Evolutionary conservation across 176 grass and related monocot genomes (phyloP).

Genomic region (Otatea glauca): DNA sequence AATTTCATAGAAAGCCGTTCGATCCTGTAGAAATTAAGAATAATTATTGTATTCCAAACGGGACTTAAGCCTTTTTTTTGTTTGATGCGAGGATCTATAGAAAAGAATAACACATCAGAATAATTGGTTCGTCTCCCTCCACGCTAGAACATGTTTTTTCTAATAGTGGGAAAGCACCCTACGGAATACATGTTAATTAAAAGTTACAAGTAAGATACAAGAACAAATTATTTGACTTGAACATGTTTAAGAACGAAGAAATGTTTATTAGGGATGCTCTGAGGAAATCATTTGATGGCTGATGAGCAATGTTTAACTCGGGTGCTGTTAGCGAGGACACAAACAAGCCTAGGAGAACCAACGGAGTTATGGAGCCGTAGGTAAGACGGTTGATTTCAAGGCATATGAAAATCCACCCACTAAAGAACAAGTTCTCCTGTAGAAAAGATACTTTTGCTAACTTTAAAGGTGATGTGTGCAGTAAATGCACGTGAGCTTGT

Average conservation of each 20-base stretch:
- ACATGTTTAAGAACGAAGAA: neutral
- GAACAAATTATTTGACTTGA: neutral
- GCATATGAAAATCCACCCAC: neutral
- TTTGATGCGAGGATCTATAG: neutral
- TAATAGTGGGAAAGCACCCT: neutral
- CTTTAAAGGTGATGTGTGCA: constrained; percentile 25
- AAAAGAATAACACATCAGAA: neutral
- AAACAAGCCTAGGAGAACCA: neutral
- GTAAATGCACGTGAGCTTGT: neutral
- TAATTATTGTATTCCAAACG: neutral
- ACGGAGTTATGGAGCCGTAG: neutral
- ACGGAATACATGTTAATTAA: neutral
- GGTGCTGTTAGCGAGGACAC: neutral
- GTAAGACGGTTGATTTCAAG: constrained; percentile 10
- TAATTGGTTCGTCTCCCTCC: neutral
- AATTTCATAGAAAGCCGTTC: too few relatives aligned
- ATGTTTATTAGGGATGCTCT: neutral
- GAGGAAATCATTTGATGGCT: neutral
- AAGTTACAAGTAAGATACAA: neutral
- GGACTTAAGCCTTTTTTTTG: neutral
- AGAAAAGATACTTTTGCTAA: constrained; percentile 20
- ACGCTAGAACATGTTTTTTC: neutral
- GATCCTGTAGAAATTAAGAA: neutral
- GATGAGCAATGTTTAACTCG: neutral
- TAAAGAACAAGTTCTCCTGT: constrained; percentile 30